Evolutionary conservation across 768 basidiomycete species (phyloP), one percentile per base, ranked within the genome.

Genomic region (Trametes maxima): DNA sequence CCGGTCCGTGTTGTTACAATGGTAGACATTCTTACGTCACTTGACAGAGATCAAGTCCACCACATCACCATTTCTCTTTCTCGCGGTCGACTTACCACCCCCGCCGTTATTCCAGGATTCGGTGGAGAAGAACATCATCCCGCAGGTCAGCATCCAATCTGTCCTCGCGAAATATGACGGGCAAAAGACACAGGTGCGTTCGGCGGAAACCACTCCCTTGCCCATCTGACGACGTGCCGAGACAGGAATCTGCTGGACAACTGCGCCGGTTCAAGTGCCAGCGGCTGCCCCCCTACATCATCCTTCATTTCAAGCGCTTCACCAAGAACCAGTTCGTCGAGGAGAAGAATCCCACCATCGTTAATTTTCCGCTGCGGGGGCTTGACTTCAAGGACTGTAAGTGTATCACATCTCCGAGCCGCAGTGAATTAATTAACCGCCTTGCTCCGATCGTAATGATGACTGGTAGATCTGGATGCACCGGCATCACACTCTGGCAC

Each of bases 341-440:
- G 74, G 97, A 99, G 75, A 97, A 97, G 76, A 99, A 99, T 69
- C 96, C 96, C 8, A 99, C 97, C 1, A 95, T 99, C 62, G 92
- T 99, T 67, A 99, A 96, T 71, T 99, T 97, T 70, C 96, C 96
- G 2, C 79, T 98, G 24, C 85, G 91, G 59, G 95, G 96, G 3
- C 82, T 98, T 19, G 96, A 99, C 74, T 89, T 99, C 73, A 79
- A 78, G 68, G 94, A 94, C 51, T 98, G 97, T 97, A 73, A 69
- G 94, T 79, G 8, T 39, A 52, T 43, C 47, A 37, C 21, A 12
- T 14, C 24, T 7, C 44, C 21, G 16, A 12, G 33, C 21, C 17
- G 25, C 37, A 24, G 49, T 46, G 22, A 17, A 17, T 45, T 13
- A 11, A 25, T 24, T 43, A 54, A n/a, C 24, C 28, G 19, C 17